These are phyloP conservation scores for Neofusicoccum parvum DNA, from an alignment of 2,329 filamentous ascomycete genomes.

Conservation along the genomic window DNA sequence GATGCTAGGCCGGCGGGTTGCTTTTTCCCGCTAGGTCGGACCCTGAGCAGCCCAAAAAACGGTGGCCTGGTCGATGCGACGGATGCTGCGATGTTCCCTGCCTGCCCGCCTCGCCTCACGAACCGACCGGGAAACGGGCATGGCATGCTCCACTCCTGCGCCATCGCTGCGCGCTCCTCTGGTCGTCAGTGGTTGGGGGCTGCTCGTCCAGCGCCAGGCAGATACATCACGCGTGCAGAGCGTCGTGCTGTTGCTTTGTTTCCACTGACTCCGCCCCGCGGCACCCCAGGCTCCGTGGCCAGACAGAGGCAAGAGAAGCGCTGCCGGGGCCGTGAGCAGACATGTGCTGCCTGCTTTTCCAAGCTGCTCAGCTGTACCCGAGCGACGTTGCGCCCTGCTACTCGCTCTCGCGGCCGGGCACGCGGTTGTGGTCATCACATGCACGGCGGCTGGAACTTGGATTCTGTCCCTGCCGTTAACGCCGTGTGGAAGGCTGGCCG, in stretches of 20 bases:
- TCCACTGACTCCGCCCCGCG: neutral
- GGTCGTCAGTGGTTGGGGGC: neutral
- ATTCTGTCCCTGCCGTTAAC: neutral
- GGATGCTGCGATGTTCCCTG: neutral
- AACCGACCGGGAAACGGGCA: neutral
- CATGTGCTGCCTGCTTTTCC: neutral
- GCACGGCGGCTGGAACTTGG: neutral
- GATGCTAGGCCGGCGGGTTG: neutral
- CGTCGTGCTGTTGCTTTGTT: neutral
- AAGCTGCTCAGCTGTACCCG: neutral
- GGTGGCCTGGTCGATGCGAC: neutral
- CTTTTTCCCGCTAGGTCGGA: slow-evolving; percentile 10
- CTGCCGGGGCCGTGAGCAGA: neutral
- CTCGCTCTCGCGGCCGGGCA: slow-evolving; percentile 1
- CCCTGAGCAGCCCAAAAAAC: slow-evolving; percentile 4
- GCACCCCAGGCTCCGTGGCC: neutral
- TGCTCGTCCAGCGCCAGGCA: neutral
- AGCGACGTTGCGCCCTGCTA: slow-evolving; percentile 6
- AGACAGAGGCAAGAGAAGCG: neutral
- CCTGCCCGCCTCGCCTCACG: neutral
- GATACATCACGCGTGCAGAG: slow-evolving; percentile 9
- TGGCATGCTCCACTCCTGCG: neutral
- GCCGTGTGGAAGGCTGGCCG: neutral
- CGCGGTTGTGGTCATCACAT: slow-evolving; percentile 4
- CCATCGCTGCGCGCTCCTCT: no score